phyloP scores from a whole-genome alignment of 306 rosid genomes.

The Argentina anserina region DNA sequence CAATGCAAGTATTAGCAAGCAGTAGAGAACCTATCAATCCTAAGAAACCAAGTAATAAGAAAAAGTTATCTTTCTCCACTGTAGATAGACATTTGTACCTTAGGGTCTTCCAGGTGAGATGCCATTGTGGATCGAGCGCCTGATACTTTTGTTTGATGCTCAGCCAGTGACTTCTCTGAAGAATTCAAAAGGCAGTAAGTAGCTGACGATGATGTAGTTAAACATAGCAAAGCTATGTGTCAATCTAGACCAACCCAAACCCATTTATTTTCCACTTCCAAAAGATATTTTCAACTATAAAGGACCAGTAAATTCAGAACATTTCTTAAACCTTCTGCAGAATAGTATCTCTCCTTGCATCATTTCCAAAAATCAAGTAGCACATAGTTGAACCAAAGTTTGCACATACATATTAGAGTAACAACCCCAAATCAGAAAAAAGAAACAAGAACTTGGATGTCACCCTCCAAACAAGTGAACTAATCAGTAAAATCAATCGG shows the following conservation, averaged over 20 bases:
- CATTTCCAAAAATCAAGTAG: not conserved
- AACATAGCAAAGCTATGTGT: not conserved
- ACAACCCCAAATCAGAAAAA: not conserved
- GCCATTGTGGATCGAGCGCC: constrained; percentile 48
- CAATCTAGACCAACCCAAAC: constrained; percentile 4
- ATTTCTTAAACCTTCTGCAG: not conserved
- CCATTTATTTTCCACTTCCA: not conserved
- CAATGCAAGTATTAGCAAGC: constrained; percentile 17
- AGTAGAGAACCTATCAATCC: not conserved
- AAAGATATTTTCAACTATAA: not conserved
- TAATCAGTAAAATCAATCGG: not conserved
- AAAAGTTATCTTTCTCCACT: not conserved
- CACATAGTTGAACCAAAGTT: not conserved
- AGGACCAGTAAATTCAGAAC: not conserved
- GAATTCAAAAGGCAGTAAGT: constrained; percentile 15
- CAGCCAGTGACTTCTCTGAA: constrained; percentile 43
- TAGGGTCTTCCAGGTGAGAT: constrained; percentile 47
- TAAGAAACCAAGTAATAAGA: not conserved
- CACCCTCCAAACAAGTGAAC: not conserved
- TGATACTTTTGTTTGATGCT: constrained; percentile 38
- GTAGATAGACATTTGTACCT: constrained; percentile 36
- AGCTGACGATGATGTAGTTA: not conserved
- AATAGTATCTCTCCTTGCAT: not conserved
- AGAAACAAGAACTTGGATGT: not conserved
- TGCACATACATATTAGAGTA: not conserved